Base-by-base conservation (phyloP, 148 eudicot species). In the Spergularia bocconei region DNA sequence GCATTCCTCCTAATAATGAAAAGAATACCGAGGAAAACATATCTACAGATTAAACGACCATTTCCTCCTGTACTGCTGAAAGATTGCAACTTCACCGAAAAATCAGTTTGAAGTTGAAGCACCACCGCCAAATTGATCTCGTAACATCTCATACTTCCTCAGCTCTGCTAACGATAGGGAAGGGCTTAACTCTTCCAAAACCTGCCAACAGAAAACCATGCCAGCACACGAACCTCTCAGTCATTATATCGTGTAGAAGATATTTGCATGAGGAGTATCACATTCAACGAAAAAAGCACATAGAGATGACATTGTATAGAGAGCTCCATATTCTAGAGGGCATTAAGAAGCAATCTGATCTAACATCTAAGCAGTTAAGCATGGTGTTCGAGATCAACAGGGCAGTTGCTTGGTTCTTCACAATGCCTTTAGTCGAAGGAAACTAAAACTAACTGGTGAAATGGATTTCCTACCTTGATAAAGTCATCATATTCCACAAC, bases 121-220 rank as follows among this genome's bases (percentile, higher is more conserved):
- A 6, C 86, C 78, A 80, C 98, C 98, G 86, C 88, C 97, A 71
- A 94, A 88, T 72, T 91, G 98, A 78, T 92, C 91, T 47, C 98
- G 88, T 79, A 94, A 72, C 82, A 77, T 74, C 84, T 94, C 96
- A 51, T 94, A 94, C 80, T 91, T 94, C 69, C 75, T 85, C 38
- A 94, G 93, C 81, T 94, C 98, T 9, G 91, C 85, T 70, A 91
- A 75, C 67, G 98, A 94, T 53, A 94, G 91, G 17, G 98, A 94
- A 25, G 98, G 98, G 59, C 89, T 83, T 48, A 94, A 82, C 73
- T 94, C 98, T 82, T 76, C 90, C 38, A 94, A 73, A 19, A 90
- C 97, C 98, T 94, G 87, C 84, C 86, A 75, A 68, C 20, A 36
- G n/a, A 33, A 63, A 33, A 69, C 7, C 57, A 59, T 7, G 11